Conservation (phyloP, 108 stramenopile species). For the Fistulifera pelliculosa region DNA sequence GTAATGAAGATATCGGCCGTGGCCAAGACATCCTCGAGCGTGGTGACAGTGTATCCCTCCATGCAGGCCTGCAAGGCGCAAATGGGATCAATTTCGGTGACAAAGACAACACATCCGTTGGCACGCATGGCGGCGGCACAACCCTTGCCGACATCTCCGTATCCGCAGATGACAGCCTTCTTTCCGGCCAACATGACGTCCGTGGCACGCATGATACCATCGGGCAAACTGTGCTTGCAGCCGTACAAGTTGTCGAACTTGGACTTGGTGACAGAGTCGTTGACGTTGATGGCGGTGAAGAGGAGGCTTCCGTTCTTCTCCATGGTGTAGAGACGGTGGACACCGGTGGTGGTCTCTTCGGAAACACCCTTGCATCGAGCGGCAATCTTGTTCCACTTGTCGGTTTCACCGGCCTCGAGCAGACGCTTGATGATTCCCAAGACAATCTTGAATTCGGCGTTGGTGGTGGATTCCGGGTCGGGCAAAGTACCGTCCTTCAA, state of each 20-base stretch:
- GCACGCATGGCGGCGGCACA: conserved; percentile 99
- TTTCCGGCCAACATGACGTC: conserved; percentile 99
- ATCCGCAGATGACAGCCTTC: conserved; percentile 99
- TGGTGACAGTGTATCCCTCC: conserved; percentile 98
- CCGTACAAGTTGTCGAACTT: conserved; percentile 99
- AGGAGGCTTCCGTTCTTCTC: conserved; percentile 94
- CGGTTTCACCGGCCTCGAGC: conserved; percentile 88
- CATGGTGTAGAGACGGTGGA: conserved; percentile 99
- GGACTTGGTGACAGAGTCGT: conserved; percentile 99
- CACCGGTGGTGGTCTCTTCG: conserved; percentile 99
- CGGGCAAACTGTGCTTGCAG: conserved; percentile 99
- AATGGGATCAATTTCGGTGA: conserved; percentile 99
- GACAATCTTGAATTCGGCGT: conserved; percentile 99
- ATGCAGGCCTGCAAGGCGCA: conserved; percentile 99
- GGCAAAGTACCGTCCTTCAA: conserved; percentile 95
- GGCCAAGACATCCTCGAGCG: conserved; percentile 79
- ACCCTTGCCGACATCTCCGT: conserved; percentile 99
- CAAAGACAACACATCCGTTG: conserved; percentile 94
- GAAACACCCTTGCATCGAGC: conserved; percentile 93
- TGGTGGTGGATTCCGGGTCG: conserved; percentile 94
- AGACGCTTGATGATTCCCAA: conserved; percentile 95
- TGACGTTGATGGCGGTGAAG: conserved; percentile 99
- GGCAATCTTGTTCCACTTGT: conserved; percentile 98
- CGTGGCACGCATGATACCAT: conserved; percentile 99
- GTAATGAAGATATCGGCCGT: conserved; percentile 97